Evolutionary conservation across 345 rosid genomes (phyloP), one percentile per base, ranked within the genome.

Genomic region (Ricinus communis): DNA sequence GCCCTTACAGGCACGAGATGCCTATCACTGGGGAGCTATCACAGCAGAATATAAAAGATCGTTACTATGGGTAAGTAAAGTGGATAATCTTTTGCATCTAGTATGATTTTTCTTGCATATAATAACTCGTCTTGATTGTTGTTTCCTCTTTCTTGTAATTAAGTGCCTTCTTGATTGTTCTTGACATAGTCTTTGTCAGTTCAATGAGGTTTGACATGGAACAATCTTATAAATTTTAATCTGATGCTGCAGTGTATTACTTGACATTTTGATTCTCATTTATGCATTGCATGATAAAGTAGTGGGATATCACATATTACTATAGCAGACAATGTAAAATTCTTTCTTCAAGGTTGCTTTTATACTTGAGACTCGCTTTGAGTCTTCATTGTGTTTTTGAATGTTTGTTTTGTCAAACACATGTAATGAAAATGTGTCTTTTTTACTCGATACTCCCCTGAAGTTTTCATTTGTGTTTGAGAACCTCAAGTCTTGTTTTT

Each of bases 1-100:
- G 97, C 78, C 98, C 97, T 53, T 94, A 91, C 70, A 82, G 97
- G 78, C 98, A 94, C 72, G 97, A 94, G 87, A 94, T 94, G 97
- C 97, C 98, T 0, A 83, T 77, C 74, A 89, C 97, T 16, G 98
- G 98, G 59, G 97, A 94, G 87, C 62, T 91, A 56, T 91, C 98
- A 16, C 98, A 94, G 77, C 97, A 94, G 75, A 94, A 94, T 75
- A 94, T 91, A 14, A 94, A 94, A 76, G 97, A 94, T 68, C 97
- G 98, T 76, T 94, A 94, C 54, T 94, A 91, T 62, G 97, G 97
- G 98, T 94, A 85, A 58, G 91, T 71, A 24, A 66, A 25, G 30
- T 18, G 18, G 46, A 56, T 21, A 52, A 7, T 43, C 13, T 30
- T 51, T 50, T 66, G 11, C 47, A 5, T 3, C 9, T 14, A 28